phyloP scores from a whole-genome alignment of 139 green algal species.

The Pleodorina starrii region DNA sequence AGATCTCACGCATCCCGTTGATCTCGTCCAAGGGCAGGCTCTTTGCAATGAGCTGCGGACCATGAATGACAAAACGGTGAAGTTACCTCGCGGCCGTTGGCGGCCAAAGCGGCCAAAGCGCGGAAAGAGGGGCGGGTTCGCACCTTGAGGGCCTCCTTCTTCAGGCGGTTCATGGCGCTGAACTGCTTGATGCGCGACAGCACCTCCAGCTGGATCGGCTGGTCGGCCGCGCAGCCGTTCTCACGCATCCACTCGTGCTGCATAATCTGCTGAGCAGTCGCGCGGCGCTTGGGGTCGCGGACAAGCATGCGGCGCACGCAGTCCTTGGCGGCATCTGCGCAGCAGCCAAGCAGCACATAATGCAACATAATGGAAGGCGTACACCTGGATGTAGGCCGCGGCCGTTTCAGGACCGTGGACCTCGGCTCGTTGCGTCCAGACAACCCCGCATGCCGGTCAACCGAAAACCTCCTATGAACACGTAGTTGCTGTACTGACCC shows the following conservation, averaged over 20 bases:
- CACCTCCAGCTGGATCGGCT: constrained; percentile 78
- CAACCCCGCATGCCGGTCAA: no score
- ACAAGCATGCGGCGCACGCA: constrained; percentile 88
- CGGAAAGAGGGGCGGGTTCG: neutral
- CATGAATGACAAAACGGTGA: neutral
- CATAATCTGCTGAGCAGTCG: constrained; percentile 87
- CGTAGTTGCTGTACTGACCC: constrained; percentile 10
- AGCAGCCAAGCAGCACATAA: no score
- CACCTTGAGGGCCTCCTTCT: constrained; percentile 96
- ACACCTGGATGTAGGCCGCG: no score
- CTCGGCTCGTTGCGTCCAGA: no score
- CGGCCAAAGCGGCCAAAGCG: neutral
- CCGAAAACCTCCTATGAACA: no score
- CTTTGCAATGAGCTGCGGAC: constrained; percentile 84
- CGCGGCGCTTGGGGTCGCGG: constrained; percentile 85
- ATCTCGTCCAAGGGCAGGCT: constrained; percentile 93
- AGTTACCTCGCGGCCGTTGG: neutral
- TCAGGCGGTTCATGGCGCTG: constrained; percentile 96
- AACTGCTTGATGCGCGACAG: constrained; percentile 92
- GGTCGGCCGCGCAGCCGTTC: constrained; percentile 82
- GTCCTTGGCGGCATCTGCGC: constrained; percentile 82
- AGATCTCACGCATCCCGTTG: constrained; percentile 90
- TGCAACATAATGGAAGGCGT: neutral
- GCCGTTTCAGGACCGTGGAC: no score
- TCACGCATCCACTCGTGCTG: constrained; percentile 94